Percentiles rank a stretch among this genome's conserved stretches.
Evolutionary conservation across 1,284 basidiomycete species (phyloP).

Genomic region (Puccinia triticina): DNA sequence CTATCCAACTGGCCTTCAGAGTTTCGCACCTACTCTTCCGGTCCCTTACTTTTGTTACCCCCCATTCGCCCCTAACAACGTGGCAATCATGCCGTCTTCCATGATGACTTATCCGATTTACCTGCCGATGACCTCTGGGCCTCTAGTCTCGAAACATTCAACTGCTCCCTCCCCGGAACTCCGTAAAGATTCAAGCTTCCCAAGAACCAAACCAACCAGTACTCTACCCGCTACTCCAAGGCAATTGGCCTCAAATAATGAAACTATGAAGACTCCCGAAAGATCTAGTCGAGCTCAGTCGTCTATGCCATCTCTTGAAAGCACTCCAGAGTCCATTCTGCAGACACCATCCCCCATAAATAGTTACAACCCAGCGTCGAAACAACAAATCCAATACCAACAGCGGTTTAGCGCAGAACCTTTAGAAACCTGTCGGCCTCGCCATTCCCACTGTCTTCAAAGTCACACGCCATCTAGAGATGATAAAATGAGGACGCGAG

Average conservation of each 20-base stretch:
- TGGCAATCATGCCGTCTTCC: neutral
- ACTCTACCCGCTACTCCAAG: neutral
- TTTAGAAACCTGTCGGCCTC: neutral
- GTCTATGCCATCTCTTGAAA: neutral
- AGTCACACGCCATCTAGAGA: neutral
- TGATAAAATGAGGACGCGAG: neutral
- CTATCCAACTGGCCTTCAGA: neutral
- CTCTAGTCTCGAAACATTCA: neutral
- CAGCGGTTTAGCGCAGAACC: neutral
- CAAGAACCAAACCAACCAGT: too few species aligned
- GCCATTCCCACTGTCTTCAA: neutral
- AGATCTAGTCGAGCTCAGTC: neutral
- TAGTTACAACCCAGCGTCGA: neutral
- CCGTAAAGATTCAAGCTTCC: neutral
- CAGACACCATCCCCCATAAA: neutral
- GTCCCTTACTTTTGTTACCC: neutral
- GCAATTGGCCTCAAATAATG: neutral
- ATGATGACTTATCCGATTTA: neutral
- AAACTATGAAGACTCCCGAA: slow-evolving; percentile 3
- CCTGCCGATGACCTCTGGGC: neutral
- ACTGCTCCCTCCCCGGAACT: neutral
- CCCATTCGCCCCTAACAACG: neutral
- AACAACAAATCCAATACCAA: neutral
- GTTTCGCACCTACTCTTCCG: neutral
- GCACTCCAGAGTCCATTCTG: neutral